Evolutionary conservation across 345 rosid species (phyloP).

Genomic region (Euphorbia pulcherrima): DNA sequence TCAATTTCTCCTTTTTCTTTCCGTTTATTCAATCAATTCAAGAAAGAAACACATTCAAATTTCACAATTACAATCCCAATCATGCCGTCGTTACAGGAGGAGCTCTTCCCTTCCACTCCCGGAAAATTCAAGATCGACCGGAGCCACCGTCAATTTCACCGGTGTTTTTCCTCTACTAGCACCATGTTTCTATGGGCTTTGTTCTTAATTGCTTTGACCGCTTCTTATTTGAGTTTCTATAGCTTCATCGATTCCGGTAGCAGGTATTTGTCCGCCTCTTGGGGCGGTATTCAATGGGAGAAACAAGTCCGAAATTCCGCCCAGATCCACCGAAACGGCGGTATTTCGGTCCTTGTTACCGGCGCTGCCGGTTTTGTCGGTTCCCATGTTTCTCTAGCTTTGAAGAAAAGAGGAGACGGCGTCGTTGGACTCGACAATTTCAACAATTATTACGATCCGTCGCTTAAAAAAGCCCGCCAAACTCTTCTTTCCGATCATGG

Average conservation of each 20-base stretch:
- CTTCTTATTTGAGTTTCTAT: constrained; percentile 75
- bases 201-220: constrained; percentile 81
- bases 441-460: constrained; percentile 27
- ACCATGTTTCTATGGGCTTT: constrained; percentile 92
- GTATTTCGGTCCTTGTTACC: constrained; percentile 32
- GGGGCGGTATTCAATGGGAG: constrained; percentile 34
- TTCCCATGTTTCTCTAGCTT: constrained; percentile 33
- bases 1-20: too few species aligned
- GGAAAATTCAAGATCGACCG: constrained; percentile 83
- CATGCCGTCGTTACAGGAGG: constrained; percentile 75
- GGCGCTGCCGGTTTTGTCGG: constrained; percentile 43
- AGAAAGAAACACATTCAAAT: neutral
- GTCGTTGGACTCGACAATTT: constrained; percentile 39
- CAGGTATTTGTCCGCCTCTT: constrained; percentile 24
- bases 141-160: constrained; percentile 40
- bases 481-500: constrained; percentile 19
- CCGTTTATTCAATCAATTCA: too few species aligned
- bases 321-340: constrained; percentile 19
- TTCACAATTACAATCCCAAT: neutral
- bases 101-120: constrained; percentile 82
- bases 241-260: constrained; percentile 67
- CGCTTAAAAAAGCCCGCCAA: constrained; percentile 30
- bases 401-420: constrained; percentile 37
- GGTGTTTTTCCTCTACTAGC: constrained; percentile 79
- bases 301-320: constrained; percentile 28